phyloP scores from a whole-genome alignment of 73 alveolate species.

The Strombidium stylifer region DNA sequence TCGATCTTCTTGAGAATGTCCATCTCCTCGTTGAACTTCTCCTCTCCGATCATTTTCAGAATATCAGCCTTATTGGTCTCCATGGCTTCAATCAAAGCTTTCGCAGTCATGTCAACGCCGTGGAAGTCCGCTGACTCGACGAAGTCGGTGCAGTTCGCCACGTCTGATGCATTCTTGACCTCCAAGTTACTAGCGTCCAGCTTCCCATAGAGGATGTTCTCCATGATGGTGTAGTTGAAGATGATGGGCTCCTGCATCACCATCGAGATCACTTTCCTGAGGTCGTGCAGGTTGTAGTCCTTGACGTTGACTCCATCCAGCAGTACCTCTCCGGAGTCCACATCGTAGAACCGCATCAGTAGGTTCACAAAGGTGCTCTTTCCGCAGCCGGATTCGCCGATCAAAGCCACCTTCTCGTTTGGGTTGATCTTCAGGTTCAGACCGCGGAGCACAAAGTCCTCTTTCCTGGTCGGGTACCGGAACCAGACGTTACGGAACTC shows the following conservation, averaged over 20 bases:
- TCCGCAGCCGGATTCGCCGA: constrained; percentile 97
- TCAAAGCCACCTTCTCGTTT: constrained; percentile 86
- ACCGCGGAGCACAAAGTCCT: constrained; percentile 53
- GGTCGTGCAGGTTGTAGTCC: constrained; percentile 52
- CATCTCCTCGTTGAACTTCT: not conserved
- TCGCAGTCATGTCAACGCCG: not conserved
- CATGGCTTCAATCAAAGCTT: not conserved
- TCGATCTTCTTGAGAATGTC: not conserved
- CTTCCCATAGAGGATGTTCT: constrained; percentile 61
- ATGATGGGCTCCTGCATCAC: constrained; percentile 81
- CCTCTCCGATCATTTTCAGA: not conserved
- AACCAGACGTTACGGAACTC: constrained; percentile 78
- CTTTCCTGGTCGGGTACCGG: constrained; percentile 65
- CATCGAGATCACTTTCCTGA: constrained; percentile 62
- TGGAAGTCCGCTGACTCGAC: constrained; percentile 18
- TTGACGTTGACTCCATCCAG: constrained; percentile 75
- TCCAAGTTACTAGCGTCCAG: constrained; percentile 70
- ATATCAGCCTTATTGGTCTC: not conserved
- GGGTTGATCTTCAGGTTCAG: constrained; percentile 71
- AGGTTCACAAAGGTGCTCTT: constrained; percentile 84
- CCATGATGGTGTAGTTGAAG: constrained; percentile 29
- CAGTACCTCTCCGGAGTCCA: constrained; percentile 70
- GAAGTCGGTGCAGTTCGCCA: constrained; percentile 72
- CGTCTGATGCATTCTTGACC: constrained; percentile 75
- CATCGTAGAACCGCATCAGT: constrained; percentile 86